phyloP scores from a whole-genome alignment of 768 basidiomycete species.

The Ephemerocybe angulata region DNA sequence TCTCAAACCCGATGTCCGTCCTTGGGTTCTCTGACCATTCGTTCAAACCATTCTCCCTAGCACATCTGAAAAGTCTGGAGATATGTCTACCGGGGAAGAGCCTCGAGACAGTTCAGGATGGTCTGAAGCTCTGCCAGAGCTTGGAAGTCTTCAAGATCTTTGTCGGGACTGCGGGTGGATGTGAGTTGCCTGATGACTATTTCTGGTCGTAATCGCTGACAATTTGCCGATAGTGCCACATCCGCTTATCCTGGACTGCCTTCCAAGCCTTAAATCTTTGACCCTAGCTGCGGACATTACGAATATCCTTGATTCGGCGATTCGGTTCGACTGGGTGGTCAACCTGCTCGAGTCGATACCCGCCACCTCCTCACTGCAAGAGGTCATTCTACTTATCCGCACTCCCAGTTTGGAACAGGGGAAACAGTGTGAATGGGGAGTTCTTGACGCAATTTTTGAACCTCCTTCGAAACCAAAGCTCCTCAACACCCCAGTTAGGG shows the following conservation, averaged over 20 bases:
- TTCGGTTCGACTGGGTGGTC: conserved; percentile 8
- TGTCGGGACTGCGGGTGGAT: conserved; percentile 10
- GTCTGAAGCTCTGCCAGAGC: background rate
- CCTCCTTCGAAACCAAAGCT: background rate
- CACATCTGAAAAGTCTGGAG: conserved; percentile 3
- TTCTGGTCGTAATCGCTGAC: background rate
- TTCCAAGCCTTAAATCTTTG: background rate
- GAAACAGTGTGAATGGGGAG: conserved; percentile 7
- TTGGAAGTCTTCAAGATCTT: conserved; percentile 6
- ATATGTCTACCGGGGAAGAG: conserved; percentile 9
- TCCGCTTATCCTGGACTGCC: background rate
- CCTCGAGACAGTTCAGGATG: too few species aligned
- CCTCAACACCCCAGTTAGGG: background rate
- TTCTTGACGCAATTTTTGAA: background rate
- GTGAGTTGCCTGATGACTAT: background rate
- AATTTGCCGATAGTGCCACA: background rate
- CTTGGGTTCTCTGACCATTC: conserved; percentile 2
- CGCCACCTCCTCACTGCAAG: background rate
- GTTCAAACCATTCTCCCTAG: conserved; percentile 5
- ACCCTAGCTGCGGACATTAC: conserved; percentile 8
- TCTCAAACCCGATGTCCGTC: conserved; percentile 1
- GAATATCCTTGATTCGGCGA: background rate
- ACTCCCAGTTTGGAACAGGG: conserved; percentile 5
- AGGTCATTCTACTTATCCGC: conserved; percentile 8
- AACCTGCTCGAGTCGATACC: background rate